These are phyloP conservation scores for Plasmodium gonderi DNA, from an alignment of 169 alveolate species.

Conservation along the genomic window DNA sequence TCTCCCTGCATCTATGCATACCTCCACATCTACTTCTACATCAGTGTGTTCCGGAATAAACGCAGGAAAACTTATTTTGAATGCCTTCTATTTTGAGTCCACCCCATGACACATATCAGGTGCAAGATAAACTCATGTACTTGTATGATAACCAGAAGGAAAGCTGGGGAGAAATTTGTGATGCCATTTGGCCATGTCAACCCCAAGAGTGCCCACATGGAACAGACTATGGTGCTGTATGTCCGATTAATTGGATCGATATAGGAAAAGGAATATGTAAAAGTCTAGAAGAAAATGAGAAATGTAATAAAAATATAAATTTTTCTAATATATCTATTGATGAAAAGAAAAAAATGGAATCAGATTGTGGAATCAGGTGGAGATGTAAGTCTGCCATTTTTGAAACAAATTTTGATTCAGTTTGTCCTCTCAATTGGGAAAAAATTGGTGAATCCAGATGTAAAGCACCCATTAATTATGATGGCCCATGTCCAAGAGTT, in stretches of 20 bases:
- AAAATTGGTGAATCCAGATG: constrained; percentile 17
- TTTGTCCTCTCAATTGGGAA: constrained; percentile 41
- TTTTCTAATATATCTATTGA: constrained; percentile 5
- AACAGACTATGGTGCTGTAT: constrained; percentile 16
- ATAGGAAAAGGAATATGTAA: constrained; percentile 40
- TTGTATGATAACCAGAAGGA: constrained; percentile 56
- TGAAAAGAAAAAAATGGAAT: constrained; percentile 29
- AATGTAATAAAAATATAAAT: not conserved
- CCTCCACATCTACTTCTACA: not conserved
- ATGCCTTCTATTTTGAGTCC: not conserved
- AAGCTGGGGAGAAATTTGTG: constrained; percentile 68
- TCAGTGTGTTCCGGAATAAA: no score
- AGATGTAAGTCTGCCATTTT: constrained; percentile 46
- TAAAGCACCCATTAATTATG: constrained; percentile 52
- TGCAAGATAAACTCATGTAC: constrained; percentile 41
- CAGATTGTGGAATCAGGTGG: constrained; percentile 60
- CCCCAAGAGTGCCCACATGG: constrained; percentile 56
- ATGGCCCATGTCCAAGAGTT: constrained; percentile 53
- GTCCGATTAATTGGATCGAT: constrained; percentile 53
- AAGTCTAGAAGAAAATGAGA: not conserved
- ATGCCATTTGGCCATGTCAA: constrained; percentile 52
- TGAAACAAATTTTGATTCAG: constrained; percentile 29
- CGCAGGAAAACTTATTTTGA: not conserved
- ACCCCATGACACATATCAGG: not conserved
- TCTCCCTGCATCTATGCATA: not conserved